Evolutionary conservation across 108 stramenopile genomes (phyloP).

Genomic region (Craspedostauros australis): DNA sequence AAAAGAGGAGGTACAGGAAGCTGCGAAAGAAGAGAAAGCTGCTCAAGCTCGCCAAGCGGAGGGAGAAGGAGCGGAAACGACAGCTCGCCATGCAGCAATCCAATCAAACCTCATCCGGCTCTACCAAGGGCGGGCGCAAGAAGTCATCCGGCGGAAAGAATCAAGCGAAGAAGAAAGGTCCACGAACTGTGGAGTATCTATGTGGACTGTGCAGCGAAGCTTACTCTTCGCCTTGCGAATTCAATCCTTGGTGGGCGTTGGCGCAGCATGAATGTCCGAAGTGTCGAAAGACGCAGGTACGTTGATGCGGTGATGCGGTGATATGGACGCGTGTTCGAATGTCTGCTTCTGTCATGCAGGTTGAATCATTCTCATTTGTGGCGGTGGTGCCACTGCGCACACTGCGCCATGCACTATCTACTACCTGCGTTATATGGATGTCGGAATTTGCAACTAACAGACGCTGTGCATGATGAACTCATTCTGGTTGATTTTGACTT

Average conservation of each 20-base stretch:
- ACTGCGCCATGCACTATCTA: too few relatives aligned
- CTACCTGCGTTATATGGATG: too few relatives aligned
- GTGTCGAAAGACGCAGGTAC: slow-evolving; percentile 71
- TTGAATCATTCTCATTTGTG: too few relatives aligned
- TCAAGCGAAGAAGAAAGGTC: slow-evolving; percentile 40
- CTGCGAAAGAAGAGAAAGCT: slow-evolving; percentile 22
- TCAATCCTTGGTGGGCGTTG: slow-evolving; percentile 85
- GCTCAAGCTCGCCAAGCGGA: slow-evolving; percentile 11
- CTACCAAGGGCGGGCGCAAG: slow-evolving; percentile 9
- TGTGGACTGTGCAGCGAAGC: slow-evolving; percentile 80
- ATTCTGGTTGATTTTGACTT: too few relatives aligned
- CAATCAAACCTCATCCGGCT: slow-evolving; percentile 1
- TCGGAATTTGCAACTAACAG: too few relatives aligned
- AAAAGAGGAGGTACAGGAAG: slow-evolving; percentile 13
- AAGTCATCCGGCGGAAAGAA: slow-evolving; percentile 8
- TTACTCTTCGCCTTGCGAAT: slow-evolving; percentile 60
- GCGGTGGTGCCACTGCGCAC: too few relatives aligned
- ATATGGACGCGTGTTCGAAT: neutral
- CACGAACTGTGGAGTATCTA: slow-evolving; percentile 71
- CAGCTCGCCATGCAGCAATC: slow-evolving; percentile 20
- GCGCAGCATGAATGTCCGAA: slow-evolving; percentile 79
- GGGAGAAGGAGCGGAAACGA: slow-evolving; percentile 26
- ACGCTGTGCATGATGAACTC: too few relatives aligned
- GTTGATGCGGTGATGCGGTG: neutral
- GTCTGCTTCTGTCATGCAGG: neutral